Base-by-base conservation (phyloP, 1,284 basidiomycete species). In the Cryptococcus depauperatus region DNA sequence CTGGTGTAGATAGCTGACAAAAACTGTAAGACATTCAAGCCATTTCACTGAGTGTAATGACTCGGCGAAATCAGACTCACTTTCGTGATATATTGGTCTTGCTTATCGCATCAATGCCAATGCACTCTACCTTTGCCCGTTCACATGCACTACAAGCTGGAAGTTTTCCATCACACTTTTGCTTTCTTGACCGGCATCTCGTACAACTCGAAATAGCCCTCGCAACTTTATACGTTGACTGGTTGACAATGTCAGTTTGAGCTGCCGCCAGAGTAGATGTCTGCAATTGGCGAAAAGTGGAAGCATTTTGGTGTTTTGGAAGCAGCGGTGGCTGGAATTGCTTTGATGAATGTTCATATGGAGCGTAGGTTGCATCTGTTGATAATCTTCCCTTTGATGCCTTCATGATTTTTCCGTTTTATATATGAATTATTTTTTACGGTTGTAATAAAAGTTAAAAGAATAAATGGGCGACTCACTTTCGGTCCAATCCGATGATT, bases 71-170 rank as follows among this genome's bases (percentile, higher is more conserved):
- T 22, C 7, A 7, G 19, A 60, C 69, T 57, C 51, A 71, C 71
- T 70, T 73, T 57, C 71, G 50, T 1, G 69, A 70, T 7, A 73
- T 64, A 47, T 73, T 73, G n/a, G 69, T 69, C 54, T 73, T 73
- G 28, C 61, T 65, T 29, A 73, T 70, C 4, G 71, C 71, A 44
- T 73, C 71, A 51, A 73, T 72, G 11, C 71, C 71, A 18, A 73
- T 68, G 55, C 71, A 73, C 44, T 73, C 71, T n/a, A 73, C 71
- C 39, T 70, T 70, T 29, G 71, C 71, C 33, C 69, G 52, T 32
- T 67, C 58, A 33, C 66, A 68, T 33, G 63, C 64, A 30, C 54
- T 59, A 54, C 71, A 73, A 10, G 70, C 70, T 5, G 71, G 71
- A 9, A 73, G 55, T 46, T 72, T 71, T 5, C 71, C 71, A 54